phyloP scores from a whole-genome alignment of 345 rosid species.

The Gossypium herbaceum region DNA sequence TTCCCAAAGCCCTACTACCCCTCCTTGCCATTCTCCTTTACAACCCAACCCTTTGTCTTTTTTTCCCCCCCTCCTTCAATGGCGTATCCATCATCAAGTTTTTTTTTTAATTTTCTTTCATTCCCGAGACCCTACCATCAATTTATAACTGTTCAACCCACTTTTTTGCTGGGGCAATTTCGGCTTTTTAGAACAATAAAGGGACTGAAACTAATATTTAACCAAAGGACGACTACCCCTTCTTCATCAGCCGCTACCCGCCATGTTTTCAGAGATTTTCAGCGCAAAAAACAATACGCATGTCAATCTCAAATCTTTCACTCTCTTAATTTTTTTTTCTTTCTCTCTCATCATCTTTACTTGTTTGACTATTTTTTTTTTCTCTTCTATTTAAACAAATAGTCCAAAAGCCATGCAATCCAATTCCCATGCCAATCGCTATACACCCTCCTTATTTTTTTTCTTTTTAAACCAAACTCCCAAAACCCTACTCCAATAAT shows the following conservation, averaged over 20 bases:
- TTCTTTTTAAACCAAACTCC: slow-evolving; percentile 11
- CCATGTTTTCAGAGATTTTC: slow-evolving; percentile 90
- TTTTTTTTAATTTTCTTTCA: slow-evolving; percentile 22
- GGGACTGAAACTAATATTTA: not conserved
- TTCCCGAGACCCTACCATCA: slow-evolving; percentile 44
- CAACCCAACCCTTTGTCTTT: slow-evolving; percentile 41
- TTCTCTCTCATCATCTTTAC: too few relatives aligned
- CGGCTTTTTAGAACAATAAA: not conserved
- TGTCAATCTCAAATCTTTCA: slow-evolving; percentile 42
- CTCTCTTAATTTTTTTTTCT: slow-evolving; percentile 5
- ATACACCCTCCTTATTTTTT: not conserved
- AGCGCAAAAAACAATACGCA: slow-evolving; percentile 90
- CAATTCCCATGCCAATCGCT: not conserved
- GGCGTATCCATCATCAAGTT: slow-evolving; percentile 24
- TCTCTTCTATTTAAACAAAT: slow-evolving; percentile 4
- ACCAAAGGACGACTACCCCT: not conserved
- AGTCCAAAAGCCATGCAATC: slow-evolving; percentile 22
- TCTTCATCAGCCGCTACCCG: slow-evolving; percentile 49
- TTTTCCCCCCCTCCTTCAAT: slow-evolving; percentile 31
- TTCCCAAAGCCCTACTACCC: not conserved
- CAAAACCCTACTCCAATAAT: slow-evolving; percentile 9
- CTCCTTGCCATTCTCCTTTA: slow-evolving; percentile 15
- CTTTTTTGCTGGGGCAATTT: not conserved
- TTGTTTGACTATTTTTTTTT: not conserved
- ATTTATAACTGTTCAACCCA: slow-evolving; percentile 9